Evolutionary conservation across 2,329 filamentous ascomycete genomes (phyloP), one percentile per base, ranked within the genome.

Genomic region (Trichoderma lentiforme): DNA sequence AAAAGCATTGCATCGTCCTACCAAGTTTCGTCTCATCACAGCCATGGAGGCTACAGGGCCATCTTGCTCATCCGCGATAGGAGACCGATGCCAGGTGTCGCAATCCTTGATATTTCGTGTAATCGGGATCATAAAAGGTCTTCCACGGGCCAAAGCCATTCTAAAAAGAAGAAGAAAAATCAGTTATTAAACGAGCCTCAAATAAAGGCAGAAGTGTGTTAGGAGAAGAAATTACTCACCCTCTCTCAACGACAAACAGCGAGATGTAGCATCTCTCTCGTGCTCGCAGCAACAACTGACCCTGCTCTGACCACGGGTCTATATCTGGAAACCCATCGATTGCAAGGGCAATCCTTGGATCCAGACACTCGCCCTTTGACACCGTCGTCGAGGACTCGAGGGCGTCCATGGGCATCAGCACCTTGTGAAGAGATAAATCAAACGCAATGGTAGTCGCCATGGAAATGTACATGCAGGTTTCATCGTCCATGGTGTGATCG

Each of bases 1-100:
- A 24, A 11, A 67, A 3, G 9, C 51, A 6, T 21, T 5, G 34
- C 26, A 62, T 36, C 18, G 26, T 66, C 84, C 72, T 80, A 90
- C 90, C 71, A 93, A 78, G 75, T 93, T 90, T 76, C 91, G 84
- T 69, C 91, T 85, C 11, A 93, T 80, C 5, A 93, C 90, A 0
- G 91, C 89, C 82, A 93, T 92, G 0, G 91, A 93, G 18, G 92
- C 87, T 65, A 93, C 83, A n/a, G 91, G 89, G 0, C 91, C 90
- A 77, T 93, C 91, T 78, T 90, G 90, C 14, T 85, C 83, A 76
- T 93, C 90, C 1, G 90, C 88, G 68, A 90, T 84, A 39, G 86
- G 84, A 9, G 88, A 89, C 15, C 87, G 81, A 75, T 93, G 91
- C 91, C 91, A 93, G 8, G 85, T 84, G 74, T 93, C 91, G 75